Base-by-base conservation (phyloP, 495 filamentous ascomycete species). In the Parmelia sp. region DNA sequence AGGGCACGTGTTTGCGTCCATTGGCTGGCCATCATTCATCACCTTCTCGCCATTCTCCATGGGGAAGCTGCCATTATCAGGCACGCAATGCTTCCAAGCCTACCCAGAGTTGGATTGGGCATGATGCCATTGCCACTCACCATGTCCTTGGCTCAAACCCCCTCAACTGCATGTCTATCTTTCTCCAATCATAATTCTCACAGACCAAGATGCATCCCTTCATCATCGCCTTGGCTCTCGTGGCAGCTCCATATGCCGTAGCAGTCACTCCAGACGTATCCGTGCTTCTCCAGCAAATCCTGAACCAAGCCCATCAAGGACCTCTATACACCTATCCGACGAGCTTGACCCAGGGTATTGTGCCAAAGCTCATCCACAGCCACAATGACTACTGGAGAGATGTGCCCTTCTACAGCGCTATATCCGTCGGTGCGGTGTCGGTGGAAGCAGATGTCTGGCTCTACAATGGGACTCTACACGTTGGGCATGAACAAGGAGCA, bases 401-500 rank as follows among this genome's bases (percentile, higher is more conserved):
- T 58, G 71, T 81, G 5, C 82, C 80, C 33, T 78, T 82, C 53
- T 83, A 79, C 61, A 77, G 77, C 12, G 80, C 74, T 2, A 35
- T 84, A 23, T 82, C 81, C 64, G 84, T 82, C 42, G 89, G 92
- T 35, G 83, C 67, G 81, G 81, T 42, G 77, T 82, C 11, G 0
- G 84, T 90, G n/a, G 92, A 96, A 76, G 90, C 90, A 4, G 92
- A 96, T 71, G 86, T 96, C 29, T 96, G 90, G 90, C 81, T 90
- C 27, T 84, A 84, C 61, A 82, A 88, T 53, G 78, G 80, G 29
- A 87, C 88, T 4, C 76, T 90, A 11, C 84, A 76, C 69, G 80
- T 86, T 27, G 83, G 82, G 4, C 84, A 86, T 63, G 75, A 77
- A 61, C 69, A 77, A 64, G 77, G 76, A 15, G 75, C 79, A 17